A percentile compares a stretch with the other conserved stretches of the same genome.
Evolutionary conservation across 352 stramenopile genomes (phyloP).

Genomic region (Phytophthora lateralis): DNA sequence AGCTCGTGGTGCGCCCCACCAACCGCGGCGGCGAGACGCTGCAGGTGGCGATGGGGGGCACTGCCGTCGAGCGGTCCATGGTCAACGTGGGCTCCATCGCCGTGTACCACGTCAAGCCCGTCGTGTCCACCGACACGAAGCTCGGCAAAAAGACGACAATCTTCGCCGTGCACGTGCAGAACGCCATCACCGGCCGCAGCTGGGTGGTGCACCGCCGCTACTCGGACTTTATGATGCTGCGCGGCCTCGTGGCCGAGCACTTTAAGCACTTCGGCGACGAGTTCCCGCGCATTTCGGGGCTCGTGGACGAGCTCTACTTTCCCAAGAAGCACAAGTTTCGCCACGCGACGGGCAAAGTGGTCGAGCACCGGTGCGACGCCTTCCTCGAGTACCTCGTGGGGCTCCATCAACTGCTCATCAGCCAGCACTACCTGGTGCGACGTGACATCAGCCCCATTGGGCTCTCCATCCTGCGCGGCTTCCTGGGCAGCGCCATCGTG

Average conservation of each 20-base stretch:
- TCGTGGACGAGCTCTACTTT: slow-evolving; percentile 68
- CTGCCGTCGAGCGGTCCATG: slow-evolving; percentile 69
- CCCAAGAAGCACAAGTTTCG: slow-evolving; percentile 72
- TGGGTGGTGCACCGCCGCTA: slow-evolving; percentile 76
- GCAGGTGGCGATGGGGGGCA: slow-evolving; percentile 62
- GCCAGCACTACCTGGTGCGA: slow-evolving; percentile 57
- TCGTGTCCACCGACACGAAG: slow-evolving; percentile 35
- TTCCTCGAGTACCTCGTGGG: slow-evolving; percentile 74
- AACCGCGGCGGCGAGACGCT: slow-evolving; percentile 38
- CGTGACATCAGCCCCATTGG: slow-evolving; percentile 66
- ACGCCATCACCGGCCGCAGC: slow-evolving; percentile 68
- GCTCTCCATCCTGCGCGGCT: slow-evolving; percentile 69
- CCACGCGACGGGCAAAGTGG: slow-evolving; percentile 51
- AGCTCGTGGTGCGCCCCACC: slow-evolving; percentile 48
- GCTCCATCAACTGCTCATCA: slow-evolving; percentile 68
- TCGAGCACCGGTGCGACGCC: slow-evolving; percentile 65
- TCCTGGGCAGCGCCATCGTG: slow-evolving; percentile 65
- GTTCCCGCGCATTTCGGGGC: slow-evolving; percentile 50
- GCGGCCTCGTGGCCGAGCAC: slow-evolving; percentile 53
- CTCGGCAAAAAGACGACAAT: slow-evolving; percentile 53
- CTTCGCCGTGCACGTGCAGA: slow-evolving; percentile 73
- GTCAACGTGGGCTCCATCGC: slow-evolving; percentile 59
- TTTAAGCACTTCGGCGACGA: slow-evolving; percentile 61
- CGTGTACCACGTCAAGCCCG: slow-evolving; percentile 64
- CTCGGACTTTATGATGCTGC: slow-evolving; percentile 69